Evolutionary conservation across 2,329 filamentous ascomycete genomes (phyloP).

Genomic region (Neofusicoccum umdonicola): DNA sequence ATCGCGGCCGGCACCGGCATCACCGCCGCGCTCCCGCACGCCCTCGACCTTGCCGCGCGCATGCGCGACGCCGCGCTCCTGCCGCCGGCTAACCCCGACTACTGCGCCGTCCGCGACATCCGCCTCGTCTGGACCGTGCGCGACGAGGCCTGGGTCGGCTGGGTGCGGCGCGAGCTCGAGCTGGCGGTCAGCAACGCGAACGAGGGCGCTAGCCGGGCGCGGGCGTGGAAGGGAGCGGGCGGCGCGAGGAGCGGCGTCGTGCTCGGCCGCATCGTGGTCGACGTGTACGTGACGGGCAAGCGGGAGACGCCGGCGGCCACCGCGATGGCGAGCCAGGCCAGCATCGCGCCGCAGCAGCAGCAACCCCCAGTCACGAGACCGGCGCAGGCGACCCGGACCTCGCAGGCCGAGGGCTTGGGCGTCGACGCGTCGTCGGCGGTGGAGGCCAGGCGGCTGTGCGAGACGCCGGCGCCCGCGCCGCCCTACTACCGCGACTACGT

Average conservation of each 20-base stretch:
- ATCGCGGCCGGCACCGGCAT: conserved; percentile 22
- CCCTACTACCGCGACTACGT: not conserved
- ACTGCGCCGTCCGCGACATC: conserved; percentile 14
- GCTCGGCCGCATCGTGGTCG: conserved; percentile 14
- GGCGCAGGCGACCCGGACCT: too few relatives aligned
- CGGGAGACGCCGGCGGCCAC: not conserved
- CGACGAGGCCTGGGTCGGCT: conserved; percentile 15
- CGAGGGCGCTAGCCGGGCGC: not conserved
- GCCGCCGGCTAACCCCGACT: not conserved
- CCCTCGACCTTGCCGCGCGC: conserved; percentile 20
- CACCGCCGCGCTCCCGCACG: conserved; percentile 20
- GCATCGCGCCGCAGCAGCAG: too few relatives aligned
- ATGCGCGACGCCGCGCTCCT: conserved; percentile 13
- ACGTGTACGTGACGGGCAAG: conserved; percentile 20
- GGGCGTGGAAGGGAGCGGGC: not conserved
- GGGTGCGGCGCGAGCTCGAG: conserved; percentile 20
- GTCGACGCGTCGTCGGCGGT: too few relatives aligned
- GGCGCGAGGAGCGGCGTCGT: too few relatives aligned
- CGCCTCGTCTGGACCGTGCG: conserved; percentile 22
- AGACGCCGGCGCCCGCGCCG: not conserved
- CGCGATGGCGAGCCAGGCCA: too few relatives aligned
- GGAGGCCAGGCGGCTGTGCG: too few relatives aligned
- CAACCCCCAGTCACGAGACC: not conserved
- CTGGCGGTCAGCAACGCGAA: not conserved
- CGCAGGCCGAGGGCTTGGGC: too few relatives aligned